phyloP scores from a whole-genome alignment of 805 yeast species.

The Starmerella etchellsii region DNA sequence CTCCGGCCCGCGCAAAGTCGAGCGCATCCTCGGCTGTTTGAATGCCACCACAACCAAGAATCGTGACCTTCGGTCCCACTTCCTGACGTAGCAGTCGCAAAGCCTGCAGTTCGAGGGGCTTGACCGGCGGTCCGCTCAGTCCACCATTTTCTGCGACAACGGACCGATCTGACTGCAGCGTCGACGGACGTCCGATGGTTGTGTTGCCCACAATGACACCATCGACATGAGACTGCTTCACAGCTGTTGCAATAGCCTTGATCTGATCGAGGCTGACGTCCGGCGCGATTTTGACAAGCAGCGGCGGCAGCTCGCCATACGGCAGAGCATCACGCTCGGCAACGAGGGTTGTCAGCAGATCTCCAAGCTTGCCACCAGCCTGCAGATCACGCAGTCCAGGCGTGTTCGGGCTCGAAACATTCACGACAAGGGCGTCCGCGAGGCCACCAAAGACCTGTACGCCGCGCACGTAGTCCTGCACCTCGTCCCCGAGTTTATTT shows the following conservation, averaged over 20 bases:
- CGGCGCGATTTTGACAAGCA: constrained; percentile 86
- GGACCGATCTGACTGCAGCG: constrained; percentile 38
- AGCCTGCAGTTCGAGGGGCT: constrained; percentile 63
- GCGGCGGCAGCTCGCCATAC: constrained; percentile 50
- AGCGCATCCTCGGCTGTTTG: constrained; percentile 75
- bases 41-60: constrained; percentile 93
- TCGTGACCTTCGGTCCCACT: constrained; percentile 60
- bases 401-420: constrained; percentile 91
- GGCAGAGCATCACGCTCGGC: constrained; percentile 47
- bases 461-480: constrained; percentile 73
- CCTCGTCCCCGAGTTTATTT: constrained; percentile 83
- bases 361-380: constrained; percentile 56
- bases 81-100: constrained; percentile 57
- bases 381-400: constrained; percentile 88
- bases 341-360: constrained; percentile 54
- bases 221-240: constrained; percentile 64
- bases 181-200: constrained; percentile 68
- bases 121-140: constrained; percentile 81
- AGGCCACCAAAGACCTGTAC: constrained; percentile 66
- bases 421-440: constrained; percentile 82
- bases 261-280: constrained; percentile 75
- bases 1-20: constrained; percentile 89
- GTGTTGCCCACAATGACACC: constrained; percentile 91
- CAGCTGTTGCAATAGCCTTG: constrained; percentile 67
- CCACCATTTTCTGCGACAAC: constrained; percentile 50